These are phyloP conservation scores for Sporothrix variecibatus DNA, from an alignment of 2,329 filamentous ascomycete species.

Conservation along the genomic window DNA sequence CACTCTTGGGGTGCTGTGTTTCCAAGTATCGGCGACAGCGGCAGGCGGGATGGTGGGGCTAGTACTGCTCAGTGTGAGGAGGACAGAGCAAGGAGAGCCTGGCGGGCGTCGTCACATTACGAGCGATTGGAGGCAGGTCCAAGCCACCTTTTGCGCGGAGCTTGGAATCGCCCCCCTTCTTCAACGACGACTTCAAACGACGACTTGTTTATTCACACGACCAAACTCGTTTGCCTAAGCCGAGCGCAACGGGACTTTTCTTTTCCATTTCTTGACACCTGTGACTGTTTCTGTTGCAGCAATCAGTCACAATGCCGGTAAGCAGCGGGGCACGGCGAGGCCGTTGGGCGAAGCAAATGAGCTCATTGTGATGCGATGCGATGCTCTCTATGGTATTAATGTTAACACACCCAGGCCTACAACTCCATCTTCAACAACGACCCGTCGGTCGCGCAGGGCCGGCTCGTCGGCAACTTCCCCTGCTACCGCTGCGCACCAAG, in stretches of 20 bases:
- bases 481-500: slow-evolving; percentile 91
- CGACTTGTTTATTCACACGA: background rate
- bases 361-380: background rate
- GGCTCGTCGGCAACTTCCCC: slow-evolving; percentile 81
- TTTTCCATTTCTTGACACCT: background rate
- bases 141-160: slow-evolving; percentile 14
- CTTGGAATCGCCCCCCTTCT: slow-evolving; percentile 18
- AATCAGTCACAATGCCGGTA: slow-evolving; percentile 21
- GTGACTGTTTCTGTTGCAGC: slow-evolving; percentile 8
- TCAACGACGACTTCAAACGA: background rate
- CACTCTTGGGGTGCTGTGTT: background rate
- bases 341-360: background rate
- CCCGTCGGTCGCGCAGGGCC: slow-evolving; percentile 58
- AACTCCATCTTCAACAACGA: slow-evolving; percentile 94
- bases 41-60: slow-evolving; percentile 21
- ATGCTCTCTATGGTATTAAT: background rate
- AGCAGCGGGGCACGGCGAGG: background rate
- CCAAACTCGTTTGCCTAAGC: background rate
- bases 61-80: background rate
- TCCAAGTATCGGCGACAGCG: background rate
- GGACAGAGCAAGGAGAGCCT: background rate
- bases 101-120: slow-evolving; percentile 7
- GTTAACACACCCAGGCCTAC: slow-evolving; percentile 68
- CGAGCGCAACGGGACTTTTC: background rate
- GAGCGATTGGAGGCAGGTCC: slow-evolving; percentile 13